Percentiles rank a stretch among this genome's conserved stretches.
Conservation (phyloP, 257 asterid species). For the Capsicum chinense region DNA sequence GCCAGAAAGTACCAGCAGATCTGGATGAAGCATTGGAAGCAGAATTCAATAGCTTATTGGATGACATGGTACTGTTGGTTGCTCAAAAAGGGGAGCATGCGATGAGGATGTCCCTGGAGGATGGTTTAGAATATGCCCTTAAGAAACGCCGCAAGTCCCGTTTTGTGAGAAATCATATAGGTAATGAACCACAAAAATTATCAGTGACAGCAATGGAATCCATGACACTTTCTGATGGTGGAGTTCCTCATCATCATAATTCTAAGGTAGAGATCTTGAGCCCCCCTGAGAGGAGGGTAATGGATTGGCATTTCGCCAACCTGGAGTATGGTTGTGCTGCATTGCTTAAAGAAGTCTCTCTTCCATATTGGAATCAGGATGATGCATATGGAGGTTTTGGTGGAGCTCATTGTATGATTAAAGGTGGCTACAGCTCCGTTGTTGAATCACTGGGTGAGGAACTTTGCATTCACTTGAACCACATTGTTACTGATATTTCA, state of each 20-base stretch:
- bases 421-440: slow-evolving; percentile 95
- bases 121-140: slow-evolving; percentile 89
- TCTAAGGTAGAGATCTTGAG: slow-evolving; percentile 55
- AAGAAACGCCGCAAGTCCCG: slow-evolving; percentile 56
- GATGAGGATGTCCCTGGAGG: slow-evolving; percentile 88
- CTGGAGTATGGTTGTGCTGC: slow-evolving; percentile 99
- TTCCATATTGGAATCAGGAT: slow-evolving; percentile 98
- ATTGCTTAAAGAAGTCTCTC: slow-evolving; percentile 87
- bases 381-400: slow-evolving; percentile 98
- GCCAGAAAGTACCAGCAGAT: slow-evolving; percentile 84
- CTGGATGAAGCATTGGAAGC: slow-evolving; percentile 91
- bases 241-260: slow-evolving; percentile 39
- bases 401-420: slow-evolving; percentile 99
- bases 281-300: slow-evolving; percentile 97
- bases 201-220: slow-evolving; percentile 40
- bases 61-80: slow-evolving; percentile 89
- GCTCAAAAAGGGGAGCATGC: slow-evolving; percentile 92
- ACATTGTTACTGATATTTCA: slow-evolving; percentile 71
- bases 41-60: slow-evolving; percentile 88
- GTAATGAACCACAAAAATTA: slow-evolving; percentile 40
- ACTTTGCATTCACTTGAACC: slow-evolving; percentile 71
- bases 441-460: slow-evolving; percentile 88
- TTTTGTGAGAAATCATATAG: slow-evolving; percentile 38
- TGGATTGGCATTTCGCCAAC: slow-evolving; percentile 99
- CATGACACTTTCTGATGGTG: slow-evolving; percentile 41